Evolutionary conservation across 768 basidiomycete genomes (phyloP).

Genomic region (Ephemerocybe angulata): DNA sequence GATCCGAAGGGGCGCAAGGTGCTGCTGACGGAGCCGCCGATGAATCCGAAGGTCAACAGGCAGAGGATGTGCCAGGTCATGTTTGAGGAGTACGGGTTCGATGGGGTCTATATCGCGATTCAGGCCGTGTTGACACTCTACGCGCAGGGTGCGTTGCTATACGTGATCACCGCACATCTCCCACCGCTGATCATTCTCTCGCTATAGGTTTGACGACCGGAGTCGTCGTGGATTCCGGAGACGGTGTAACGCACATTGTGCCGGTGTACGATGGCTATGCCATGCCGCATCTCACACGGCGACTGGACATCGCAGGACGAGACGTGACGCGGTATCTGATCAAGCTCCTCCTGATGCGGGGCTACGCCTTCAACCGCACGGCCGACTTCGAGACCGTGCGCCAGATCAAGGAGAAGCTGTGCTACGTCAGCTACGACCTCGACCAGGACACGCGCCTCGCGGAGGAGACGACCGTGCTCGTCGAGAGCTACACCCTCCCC

Average conservation of each 20-base stretch:
- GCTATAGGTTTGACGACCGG: slow-evolving; percentile 88
- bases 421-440: slow-evolving; percentile 98
- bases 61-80: slow-evolving; percentile 96
- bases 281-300: slow-evolving; percentile 89
- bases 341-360: slow-evolving; percentile 99
- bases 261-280: slow-evolving; percentile 98
- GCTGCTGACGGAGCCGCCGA: slow-evolving; percentile 94
- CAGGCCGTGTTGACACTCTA: slow-evolving; percentile 98
- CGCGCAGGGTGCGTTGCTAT: slow-evolving; percentile 76
- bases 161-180: neutral
- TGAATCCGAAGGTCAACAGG: slow-evolving; percentile 95
- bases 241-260: slow-evolving; percentile 98
- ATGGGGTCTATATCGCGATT: slow-evolving; percentile 94
- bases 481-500: slow-evolving; percentile 94
- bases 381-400: slow-evolving; percentile 99
- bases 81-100: slow-evolving; percentile 98
- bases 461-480: slow-evolving; percentile 94
- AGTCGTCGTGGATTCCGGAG: slow-evolving; percentile 98
- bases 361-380: slow-evolving; percentile 99
- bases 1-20: slow-evolving; percentile 87
- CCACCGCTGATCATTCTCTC: neutral
- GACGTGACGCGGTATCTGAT: slow-evolving; percentile 99
- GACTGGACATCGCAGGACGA: slow-evolving; percentile 95
- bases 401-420: slow-evolving; percentile 98
- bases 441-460: slow-evolving; percentile 89